phyloP scores from a whole-genome alignment of 176 grass and related monocot genomes.

The Zoysia japonica region DNA sequence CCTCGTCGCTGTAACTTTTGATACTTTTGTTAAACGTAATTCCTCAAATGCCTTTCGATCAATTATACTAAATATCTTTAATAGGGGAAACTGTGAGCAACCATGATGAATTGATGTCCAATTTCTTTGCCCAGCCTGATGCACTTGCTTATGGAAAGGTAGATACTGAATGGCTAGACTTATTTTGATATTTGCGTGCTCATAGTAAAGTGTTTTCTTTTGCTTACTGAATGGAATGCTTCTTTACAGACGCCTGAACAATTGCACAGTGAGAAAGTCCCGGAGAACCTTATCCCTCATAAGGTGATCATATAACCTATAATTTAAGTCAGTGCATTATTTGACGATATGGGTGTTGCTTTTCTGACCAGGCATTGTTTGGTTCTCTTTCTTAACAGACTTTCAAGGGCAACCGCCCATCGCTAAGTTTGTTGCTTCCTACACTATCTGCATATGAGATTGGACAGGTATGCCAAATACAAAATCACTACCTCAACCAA shows the following conservation, averaged over 20 bases:
- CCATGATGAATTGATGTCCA: slow-evolving; percentile 98
- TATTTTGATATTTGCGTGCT: not conserved
- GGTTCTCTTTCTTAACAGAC: slow-evolving; percentile 55
- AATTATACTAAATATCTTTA: slow-evolving; percentile 29
- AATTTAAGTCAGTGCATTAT: not conserved
- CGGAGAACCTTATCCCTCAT: slow-evolving; percentile 78
- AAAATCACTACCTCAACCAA: slow-evolving; percentile 8
- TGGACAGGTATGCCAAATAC: slow-evolving; percentile 33
- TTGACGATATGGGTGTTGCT: slow-evolving; percentile 33
- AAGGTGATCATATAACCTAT: slow-evolving; percentile 56
- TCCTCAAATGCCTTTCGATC: slow-evolving; percentile 36
- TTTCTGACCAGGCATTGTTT: slow-evolving; percentile 11
- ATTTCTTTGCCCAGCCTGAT: slow-evolving; percentile 99
- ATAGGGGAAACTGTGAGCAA: slow-evolving; percentile 93
- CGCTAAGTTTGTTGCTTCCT: slow-evolving; percentile 59
- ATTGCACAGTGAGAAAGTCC: slow-evolving; percentile 65
- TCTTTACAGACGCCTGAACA: slow-evolving; percentile 84
- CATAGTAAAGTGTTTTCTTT: slow-evolving; percentile 34
- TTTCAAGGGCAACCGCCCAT: slow-evolving; percentile 87
- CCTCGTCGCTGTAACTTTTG: not conserved
- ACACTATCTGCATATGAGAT: not conserved
- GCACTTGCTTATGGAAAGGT: slow-evolving; percentile 99
- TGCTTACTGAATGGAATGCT: slow-evolving; percentile 7
- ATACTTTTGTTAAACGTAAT: not conserved
- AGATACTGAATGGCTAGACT: slow-evolving; percentile 24